Conservation (phyloP, 1,284 basidiomycete species). For the Fistulina hepatica region DNA sequence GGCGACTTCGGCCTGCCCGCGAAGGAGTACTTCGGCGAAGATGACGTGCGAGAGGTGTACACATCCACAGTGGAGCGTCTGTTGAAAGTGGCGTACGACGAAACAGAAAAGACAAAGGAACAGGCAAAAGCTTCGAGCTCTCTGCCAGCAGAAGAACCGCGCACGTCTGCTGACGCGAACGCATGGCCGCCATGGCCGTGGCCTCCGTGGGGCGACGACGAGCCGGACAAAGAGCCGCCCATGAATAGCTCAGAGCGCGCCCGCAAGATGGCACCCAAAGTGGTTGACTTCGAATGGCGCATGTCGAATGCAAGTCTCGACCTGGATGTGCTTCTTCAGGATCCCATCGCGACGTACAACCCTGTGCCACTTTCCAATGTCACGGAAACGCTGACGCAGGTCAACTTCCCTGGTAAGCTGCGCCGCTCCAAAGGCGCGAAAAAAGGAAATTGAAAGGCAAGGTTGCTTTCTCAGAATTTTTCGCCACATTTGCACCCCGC, state of each 20-base stretch:
- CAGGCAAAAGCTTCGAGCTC: constrained; percentile 5
- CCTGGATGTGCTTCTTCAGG: constrained; percentile 41
- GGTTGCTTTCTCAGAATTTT: constrained; percentile 72
- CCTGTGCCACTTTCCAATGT: constrained; percentile 64
- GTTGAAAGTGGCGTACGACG: constrained; percentile 44
- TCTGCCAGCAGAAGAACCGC: constrained; percentile 28
- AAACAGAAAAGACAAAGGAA: constrained; percentile 26
- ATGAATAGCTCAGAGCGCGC: constrained; percentile 37
- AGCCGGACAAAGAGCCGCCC: constrained; percentile 32
- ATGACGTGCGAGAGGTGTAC: constrained; percentile 62
- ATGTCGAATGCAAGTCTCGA: constrained; percentile 79
- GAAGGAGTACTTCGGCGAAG: constrained; percentile 86
- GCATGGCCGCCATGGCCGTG: constrained; percentile 81
- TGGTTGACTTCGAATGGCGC: constrained; percentile 73
- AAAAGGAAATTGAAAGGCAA: too few species aligned
- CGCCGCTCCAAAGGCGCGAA: too few species aligned
- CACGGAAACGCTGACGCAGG: constrained; percentile 60
- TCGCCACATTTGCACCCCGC: constrained; percentile 75
- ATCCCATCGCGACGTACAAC: constrained; percentile 88
- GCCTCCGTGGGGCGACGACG: constrained; percentile 61
- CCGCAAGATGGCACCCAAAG: constrained; percentile 55
- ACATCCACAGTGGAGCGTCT: constrained; percentile 59
- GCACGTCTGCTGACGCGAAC: constrained; percentile 34
- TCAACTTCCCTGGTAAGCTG: too few species aligned
- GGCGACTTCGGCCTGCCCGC: constrained; percentile 79